Evolutionary conservation across 108 stramenopile genomes (phyloP).

Genomic region (Cylindrotheca fusiformis): DNA sequence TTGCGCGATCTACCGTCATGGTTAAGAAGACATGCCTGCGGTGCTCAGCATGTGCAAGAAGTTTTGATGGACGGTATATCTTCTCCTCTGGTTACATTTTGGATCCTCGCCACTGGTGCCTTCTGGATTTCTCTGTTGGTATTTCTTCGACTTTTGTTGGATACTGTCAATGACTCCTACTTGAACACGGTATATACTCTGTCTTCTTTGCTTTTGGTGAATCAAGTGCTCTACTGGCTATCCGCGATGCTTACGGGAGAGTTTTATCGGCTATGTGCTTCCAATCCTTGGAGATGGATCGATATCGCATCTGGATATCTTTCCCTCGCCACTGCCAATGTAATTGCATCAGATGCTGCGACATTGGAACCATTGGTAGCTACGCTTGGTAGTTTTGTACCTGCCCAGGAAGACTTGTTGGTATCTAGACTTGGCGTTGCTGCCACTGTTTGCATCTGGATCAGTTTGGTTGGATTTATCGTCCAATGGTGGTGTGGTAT

Average conservation of each 20-base stretch:
- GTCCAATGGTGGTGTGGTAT: slow-evolving; percentile 40
- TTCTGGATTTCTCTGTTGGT: slow-evolving; percentile 23
- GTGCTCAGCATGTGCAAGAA: slow-evolving; percentile 30
- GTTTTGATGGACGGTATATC: slow-evolving; percentile 35
- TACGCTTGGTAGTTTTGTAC: neutral
- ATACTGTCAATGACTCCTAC: slow-evolving; percentile 3
- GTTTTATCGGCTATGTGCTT: slow-evolving; percentile 20
- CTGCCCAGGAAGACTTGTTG: slow-evolving; percentile 1
- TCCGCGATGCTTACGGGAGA: slow-evolving; percentile 18
- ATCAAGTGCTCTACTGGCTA: slow-evolving; percentile 28
- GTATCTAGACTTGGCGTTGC: slow-evolving; percentile 22
- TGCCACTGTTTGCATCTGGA: slow-evolving; percentile 38
- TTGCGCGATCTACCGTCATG: slow-evolving; percentile 38
- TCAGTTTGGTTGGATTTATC: slow-evolving; percentile 36
- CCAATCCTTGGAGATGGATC: slow-evolving; percentile 34
- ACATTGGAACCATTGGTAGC: neutral
- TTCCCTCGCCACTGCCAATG: slow-evolving; percentile 23
- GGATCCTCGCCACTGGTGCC: slow-evolving; percentile 26
- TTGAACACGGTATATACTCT: slow-evolving; percentile 11
- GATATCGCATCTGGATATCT: slow-evolving; percentile 25
- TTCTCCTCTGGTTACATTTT: slow-evolving; percentile 17
- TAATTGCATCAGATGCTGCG: slow-evolving; percentile 16
- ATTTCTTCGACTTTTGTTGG: slow-evolving; percentile 31
- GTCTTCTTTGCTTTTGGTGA: slow-evolving; percentile 17
- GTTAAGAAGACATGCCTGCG: slow-evolving; percentile 42